A percentile compares a stretch with the other conserved stretches of the same genome.
These are phyloP conservation scores for Puccinia hordei DNA, from an alignment of 1,284 basidiomycete genomes.

Conservation along the genomic window DNA sequence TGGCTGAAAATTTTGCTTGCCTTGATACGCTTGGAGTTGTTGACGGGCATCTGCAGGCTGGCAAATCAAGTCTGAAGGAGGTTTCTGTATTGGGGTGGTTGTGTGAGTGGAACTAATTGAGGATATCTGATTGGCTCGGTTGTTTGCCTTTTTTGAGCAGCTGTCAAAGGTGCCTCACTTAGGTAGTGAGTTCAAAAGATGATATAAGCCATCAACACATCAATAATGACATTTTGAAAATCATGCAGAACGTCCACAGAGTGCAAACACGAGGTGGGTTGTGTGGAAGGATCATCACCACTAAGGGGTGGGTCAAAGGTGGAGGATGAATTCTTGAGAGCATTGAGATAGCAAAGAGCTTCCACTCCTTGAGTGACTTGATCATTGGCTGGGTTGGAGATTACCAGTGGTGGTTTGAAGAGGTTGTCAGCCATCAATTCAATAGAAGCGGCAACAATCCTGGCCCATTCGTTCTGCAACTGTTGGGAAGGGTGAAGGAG, in stretches of 20 bases:
- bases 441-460: too few relatives aligned
- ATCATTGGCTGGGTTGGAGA: too few relatives aligned
- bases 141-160: too few relatives aligned
- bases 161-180: not conserved
- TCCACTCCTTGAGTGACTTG: not conserved
- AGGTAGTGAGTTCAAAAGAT: not conserved
- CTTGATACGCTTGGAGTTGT: not conserved
- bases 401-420: too few relatives aligned
- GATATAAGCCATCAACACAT: not conserved
- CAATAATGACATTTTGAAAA: not conserved
- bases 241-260: conserved; percentile 11
- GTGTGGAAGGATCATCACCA: too few relatives aligned
- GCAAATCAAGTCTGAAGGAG: not conserved
- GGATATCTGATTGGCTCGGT: not conserved
- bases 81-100: too few relatives aligned
- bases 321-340: not conserved
- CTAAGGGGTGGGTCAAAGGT: not conserved
- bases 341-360: not conserved
- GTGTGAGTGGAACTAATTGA: not conserved
- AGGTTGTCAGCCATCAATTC: too few relatives aligned
- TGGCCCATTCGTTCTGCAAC: too few relatives aligned
- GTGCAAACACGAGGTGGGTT: too few relatives aligned
- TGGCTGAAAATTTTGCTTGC: not conserved
- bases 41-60: not conserved
- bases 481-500: too few relatives aligned